Evolutionary conservation across 495 filamentous ascomycete genomes (phyloP).

Genomic region (Xeromyces bisporus): DNA sequence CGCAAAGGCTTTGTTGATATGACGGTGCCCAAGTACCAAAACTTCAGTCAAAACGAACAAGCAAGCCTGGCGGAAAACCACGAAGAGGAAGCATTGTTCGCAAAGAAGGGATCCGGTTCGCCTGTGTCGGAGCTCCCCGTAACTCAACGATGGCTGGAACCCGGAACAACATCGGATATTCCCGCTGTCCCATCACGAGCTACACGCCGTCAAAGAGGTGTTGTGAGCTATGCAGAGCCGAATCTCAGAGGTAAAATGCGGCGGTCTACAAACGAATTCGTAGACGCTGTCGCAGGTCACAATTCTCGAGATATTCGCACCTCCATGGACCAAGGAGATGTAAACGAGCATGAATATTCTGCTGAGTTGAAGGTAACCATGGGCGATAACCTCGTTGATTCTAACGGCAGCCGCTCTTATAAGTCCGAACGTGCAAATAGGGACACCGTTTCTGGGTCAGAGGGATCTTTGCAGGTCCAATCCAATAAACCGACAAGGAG

Average conservation of each 20-base stretch:
- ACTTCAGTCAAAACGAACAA: neutral
- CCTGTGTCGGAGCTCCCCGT: too few species aligned
- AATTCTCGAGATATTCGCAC: slow-evolving; percentile 21
- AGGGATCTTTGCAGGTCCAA: too few species aligned
- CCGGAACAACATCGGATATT: slow-evolving; percentile 2
- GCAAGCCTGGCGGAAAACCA: too few species aligned
- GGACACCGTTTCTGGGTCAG: too few species aligned
- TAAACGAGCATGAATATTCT: too few species aligned
- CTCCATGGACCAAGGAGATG: slow-evolving; percentile 8
- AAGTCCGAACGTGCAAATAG: too few species aligned
- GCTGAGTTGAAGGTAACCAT: too few species aligned
- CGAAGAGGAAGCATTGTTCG: too few species aligned
- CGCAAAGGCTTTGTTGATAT: neutral
- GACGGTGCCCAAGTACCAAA: neutral
- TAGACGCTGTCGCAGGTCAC: slow-evolving; percentile 49
- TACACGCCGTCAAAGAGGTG: slow-evolving; percentile 44
- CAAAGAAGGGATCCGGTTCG: too few species aligned
- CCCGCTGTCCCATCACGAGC: slow-evolving; percentile 35
- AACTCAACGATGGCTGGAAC: neutral
- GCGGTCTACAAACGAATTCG: slow-evolving; percentile 54
- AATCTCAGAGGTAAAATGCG: slow-evolving; percentile 80
- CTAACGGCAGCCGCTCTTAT: too few species aligned
- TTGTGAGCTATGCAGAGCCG: slow-evolving; percentile 73
- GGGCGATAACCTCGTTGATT: too few species aligned
- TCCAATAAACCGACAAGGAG: too few species aligned